Evolutionary conservation across 2,329 filamentous ascomycete species (phyloP).

Genomic region (Aureobasidium sp.): DNA sequence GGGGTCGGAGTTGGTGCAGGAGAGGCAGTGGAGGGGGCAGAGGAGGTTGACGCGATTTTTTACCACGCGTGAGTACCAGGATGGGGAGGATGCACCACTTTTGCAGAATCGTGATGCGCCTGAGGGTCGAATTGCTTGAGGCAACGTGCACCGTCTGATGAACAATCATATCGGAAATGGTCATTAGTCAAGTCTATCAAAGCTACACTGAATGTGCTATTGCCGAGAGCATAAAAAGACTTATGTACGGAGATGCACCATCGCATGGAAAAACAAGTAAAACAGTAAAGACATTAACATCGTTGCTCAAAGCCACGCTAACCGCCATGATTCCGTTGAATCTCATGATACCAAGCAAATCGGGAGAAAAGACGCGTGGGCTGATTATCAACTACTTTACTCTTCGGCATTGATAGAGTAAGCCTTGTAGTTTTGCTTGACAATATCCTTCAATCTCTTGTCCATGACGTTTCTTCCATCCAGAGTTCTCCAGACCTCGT

Average conservation of each 20-base stretch:
- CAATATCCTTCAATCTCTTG: constrained; percentile 65
- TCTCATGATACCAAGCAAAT: not conserved
- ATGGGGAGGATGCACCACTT: constrained; percentile 6
- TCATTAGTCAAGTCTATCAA: not conserved
- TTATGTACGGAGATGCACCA: constrained; percentile 2
- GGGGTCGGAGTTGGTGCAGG: not conserved
- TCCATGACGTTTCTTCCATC: constrained; percentile 71
- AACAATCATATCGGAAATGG: too few relatives aligned
- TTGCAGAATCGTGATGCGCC: not conserved
- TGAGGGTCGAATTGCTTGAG: not conserved
- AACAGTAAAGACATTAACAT: constrained; percentile 2
- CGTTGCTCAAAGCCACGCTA: not conserved
- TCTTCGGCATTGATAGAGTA: constrained; percentile 1
- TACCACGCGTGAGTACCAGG: not conserved
- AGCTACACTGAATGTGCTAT: not conserved
- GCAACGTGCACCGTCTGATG: not conserved
- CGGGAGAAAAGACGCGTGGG: not conserved
- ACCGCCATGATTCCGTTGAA: not conserved
- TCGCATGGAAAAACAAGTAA: not conserved
- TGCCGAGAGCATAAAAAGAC: not conserved
- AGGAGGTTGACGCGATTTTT: constrained; percentile 4
- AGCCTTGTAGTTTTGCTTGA: constrained; percentile 36
- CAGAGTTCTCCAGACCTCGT: constrained; percentile 73
- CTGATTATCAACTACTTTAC: not conserved
- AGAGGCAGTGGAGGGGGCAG: not conserved